Conservation (phyloP, 208 protist genomes). For the Trypanosoma avium region DNA sequence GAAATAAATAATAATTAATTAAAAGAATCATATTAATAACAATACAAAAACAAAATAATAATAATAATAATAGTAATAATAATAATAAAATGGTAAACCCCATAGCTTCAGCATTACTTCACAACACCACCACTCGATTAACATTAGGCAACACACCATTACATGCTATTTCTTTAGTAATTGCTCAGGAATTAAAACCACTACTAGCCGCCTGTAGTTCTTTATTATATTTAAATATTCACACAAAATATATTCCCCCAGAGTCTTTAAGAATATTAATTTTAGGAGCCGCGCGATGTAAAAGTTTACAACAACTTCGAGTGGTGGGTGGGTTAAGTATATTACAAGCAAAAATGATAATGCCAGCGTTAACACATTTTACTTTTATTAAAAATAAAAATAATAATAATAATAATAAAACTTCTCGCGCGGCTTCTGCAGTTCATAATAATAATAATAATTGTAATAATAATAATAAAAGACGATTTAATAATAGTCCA, state of each 20-base stretch:
- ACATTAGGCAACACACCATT: conserved; percentile 54
- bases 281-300: conserved; percentile 36
- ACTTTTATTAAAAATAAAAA: conserved; percentile 21
- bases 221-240: conserved; percentile 41
- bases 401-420: too few relatives aligned
- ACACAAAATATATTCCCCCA: conserved; percentile 46
- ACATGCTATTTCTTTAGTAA: conserved; percentile 38
- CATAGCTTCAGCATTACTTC: conserved; percentile 18
- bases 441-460: too few relatives aligned
- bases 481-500: too few relatives aligned
- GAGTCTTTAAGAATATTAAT: conserved; percentile 50
- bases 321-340: conserved; percentile 48
- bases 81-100: neutral
- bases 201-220: conserved; percentile 45
- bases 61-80: neutral
- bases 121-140: conserved; percentile 40
- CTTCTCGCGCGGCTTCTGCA: neutral
- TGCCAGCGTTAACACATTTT: conserved; percentile 41
- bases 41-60: neutral
- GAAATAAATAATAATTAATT: neutral
- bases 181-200: conserved; percentile 38
- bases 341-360: conserved; percentile 51
- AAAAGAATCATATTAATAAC: neutral
- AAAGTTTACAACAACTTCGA: conserved; percentile 37
- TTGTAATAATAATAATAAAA: too few relatives aligned